phyloP scores from a whole-genome alignment of 805 yeast genomes.

The Myxozyma neglecta region DNA sequence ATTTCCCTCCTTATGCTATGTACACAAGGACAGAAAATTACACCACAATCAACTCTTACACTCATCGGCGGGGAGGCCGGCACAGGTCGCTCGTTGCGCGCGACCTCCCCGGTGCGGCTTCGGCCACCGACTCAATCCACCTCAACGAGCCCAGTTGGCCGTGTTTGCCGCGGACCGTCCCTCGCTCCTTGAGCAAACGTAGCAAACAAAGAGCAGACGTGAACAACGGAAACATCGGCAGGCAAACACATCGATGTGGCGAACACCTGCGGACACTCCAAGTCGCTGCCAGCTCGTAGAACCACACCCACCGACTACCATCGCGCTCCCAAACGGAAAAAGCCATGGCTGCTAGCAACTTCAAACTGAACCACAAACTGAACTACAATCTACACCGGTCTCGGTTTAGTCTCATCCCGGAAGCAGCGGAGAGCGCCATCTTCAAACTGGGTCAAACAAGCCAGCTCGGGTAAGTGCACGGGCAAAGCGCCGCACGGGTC shows the following conservation, averaged over 20 bases:
- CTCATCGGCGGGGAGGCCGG: slow-evolving; percentile 1
- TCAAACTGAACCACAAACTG: neutral
- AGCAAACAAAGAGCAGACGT: neutral
- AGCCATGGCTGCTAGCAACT: neutral
- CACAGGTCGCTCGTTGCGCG: neutral
- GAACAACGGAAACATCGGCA: too few species aligned
- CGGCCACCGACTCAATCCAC: neutral
- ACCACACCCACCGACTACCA: too few species aligned
- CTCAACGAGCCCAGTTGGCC: neutral
- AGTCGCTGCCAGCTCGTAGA: too few species aligned
- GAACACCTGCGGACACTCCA: too few species aligned
- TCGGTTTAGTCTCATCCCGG: neutral
- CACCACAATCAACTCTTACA: neutral
- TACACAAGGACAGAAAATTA: neutral
- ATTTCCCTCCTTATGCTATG: neutral
- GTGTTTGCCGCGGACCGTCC: neutral
- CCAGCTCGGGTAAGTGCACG: neutral
- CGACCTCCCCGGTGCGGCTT: slow-evolving; percentile 3
- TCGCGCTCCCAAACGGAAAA: too few species aligned
- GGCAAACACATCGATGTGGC: too few species aligned
- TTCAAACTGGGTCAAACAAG: neutral
- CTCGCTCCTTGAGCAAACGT: neutral
- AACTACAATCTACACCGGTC: neutral
- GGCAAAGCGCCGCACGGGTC: neutral
- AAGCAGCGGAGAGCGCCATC: slow-evolving; percentile 2